Conservation (phyloP, 768 basidiomycete genomes). For the Lentinula detonsa region DNA sequence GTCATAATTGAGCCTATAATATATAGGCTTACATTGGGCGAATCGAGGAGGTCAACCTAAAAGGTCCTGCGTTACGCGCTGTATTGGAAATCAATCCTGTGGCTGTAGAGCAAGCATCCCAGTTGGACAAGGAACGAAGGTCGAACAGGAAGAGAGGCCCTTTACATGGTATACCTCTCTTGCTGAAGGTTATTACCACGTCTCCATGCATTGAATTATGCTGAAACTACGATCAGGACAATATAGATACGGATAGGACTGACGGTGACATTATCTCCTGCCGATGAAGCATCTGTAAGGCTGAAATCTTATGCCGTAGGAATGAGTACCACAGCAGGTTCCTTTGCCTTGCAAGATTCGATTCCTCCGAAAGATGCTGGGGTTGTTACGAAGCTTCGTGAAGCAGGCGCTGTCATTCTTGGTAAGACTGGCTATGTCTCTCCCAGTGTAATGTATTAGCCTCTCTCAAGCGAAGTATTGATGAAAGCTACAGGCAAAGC, state of each 20-base stretch:
- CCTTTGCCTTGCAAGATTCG: slow-evolving; percentile 27
- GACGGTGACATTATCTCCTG: slow-evolving; percentile 14
- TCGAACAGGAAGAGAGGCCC: slow-evolving; percentile 19
- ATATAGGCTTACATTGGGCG: slow-evolving; percentile 35
- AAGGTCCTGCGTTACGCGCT: slow-evolving; percentile 29
- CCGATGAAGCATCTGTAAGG: neutral
- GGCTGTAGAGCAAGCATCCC: slow-evolving; percentile 27
- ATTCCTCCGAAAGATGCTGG: slow-evolving; percentile 27
- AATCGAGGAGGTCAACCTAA: slow-evolving; percentile 36
- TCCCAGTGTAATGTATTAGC: neutral
- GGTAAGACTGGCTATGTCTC: slow-evolving; percentile 11
- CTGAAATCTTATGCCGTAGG: slow-evolving; percentile 12
- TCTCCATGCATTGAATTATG: neutral
- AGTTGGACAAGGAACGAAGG: slow-evolving; percentile 27
- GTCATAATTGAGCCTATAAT: neutral
- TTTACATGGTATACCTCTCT: slow-evolving; percentile 31
- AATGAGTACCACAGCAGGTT: slow-evolving; percentile 37
- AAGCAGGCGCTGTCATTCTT: slow-evolving; percentile 27
- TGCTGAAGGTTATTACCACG: neutral
- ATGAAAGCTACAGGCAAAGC: slow-evolving; percentile 24
- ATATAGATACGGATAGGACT: slow-evolving; percentile 22
- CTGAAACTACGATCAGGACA: slow-evolving; percentile 12
- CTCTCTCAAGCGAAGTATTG: neutral
- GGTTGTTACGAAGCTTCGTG: slow-evolving; percentile 22
- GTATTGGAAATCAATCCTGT: slow-evolving; percentile 33